Base-by-base conservation (phyloP, 106 monocot genomes). In the Phalaenopsis equestris region DNA sequence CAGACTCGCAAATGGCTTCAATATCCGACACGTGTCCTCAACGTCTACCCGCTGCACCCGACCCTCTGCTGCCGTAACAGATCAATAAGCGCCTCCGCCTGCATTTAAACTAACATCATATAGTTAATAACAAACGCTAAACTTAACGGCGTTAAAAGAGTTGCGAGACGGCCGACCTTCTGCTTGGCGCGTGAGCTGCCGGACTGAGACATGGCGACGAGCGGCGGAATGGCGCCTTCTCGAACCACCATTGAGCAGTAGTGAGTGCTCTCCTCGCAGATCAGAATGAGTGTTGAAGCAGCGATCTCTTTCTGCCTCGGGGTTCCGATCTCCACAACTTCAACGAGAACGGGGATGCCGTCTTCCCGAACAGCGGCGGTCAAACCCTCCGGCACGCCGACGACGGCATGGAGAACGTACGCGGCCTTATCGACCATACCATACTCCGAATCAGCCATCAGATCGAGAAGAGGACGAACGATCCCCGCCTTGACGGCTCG, bases 381-480 rank as follows among this genome's bases (percentile, higher is more conserved):
- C 68, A 73, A 82, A 45, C 87, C 94, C 85, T 88, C 91, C 70
- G 77, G 42, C 42, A 42, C 36, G 67, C 41, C 57, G 42, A 81
- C 75, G 17, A 90, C 42, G 21, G 67, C 77, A 70, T 77, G 15
- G 77, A 96, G 68, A n/a, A 96, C 91, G 79, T 81, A 85, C 14
- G 81, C 90, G 14, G 91, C 93, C 86, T 96, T 96, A 67, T 96
- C 93, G 56, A 93, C 88, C 93, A 93, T 90, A 48, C 89, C 93
- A 4, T 86, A 85, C 43, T 96, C 91, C 70, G 86, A 77, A 45
- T 96, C 93, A 23, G 96, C 81, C 93, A 96, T 91, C 75, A 91
- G 73, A 73, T 93, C 96, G 57, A 96, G 86, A 79, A 96, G 83
- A 12, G 87, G 86, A 76, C 82, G 75, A 58, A 93, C 81, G 17